Evolutionary conservation across 345 rosid genomes (phyloP), one percentile per base, ranked within the genome.

Genomic region (Triadica sebifera): DNA sequence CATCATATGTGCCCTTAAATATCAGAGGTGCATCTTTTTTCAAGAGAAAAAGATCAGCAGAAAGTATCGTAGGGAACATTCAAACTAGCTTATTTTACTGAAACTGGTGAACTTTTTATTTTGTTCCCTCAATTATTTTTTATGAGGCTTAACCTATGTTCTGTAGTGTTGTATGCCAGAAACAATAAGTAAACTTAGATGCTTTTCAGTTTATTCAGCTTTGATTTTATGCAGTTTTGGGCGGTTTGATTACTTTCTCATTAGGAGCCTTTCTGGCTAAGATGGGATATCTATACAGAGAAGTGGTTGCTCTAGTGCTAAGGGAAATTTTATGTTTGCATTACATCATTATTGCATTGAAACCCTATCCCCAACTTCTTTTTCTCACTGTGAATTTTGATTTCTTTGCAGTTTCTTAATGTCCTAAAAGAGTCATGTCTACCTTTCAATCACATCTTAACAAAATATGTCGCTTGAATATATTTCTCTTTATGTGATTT

Each of bases 181-280:
- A n/a, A 41, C 34, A 19, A 38, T 38, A 2, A 4, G 11, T 59
- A 59, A 4, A 24, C 11, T 13, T 25, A 13, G 37, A 22, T 22
- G 37, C 8, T 17, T 63, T 38, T 17, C 41, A 63, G 16, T 63
- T 63, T 62, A 6, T 46, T 47, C 5, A 20, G 38, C 19, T 20
- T 46, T 45, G 52, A 11, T n/a, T 45, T 20, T 65, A 43, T 13
- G 49, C 12, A 12, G 17, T 20, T 13, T 45, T 4, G n/a, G n/a
- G n/a, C n/a, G n/a, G n/a, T n/a, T 92, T 88, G 39, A 47, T 66
- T 45, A 24, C 20, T 17, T 46, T 20, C 57, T 67, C n/a, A 12
- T 45, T 65, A 8, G 67, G 24, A 4, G n/a, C 29, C 19, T 65
- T 59, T 55, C 76, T 45, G 11, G 20, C 50, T 10, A 65, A 65